Base-by-base conservation (phyloP, 208 protist genomes). In the Leishmania turanica region DNA sequence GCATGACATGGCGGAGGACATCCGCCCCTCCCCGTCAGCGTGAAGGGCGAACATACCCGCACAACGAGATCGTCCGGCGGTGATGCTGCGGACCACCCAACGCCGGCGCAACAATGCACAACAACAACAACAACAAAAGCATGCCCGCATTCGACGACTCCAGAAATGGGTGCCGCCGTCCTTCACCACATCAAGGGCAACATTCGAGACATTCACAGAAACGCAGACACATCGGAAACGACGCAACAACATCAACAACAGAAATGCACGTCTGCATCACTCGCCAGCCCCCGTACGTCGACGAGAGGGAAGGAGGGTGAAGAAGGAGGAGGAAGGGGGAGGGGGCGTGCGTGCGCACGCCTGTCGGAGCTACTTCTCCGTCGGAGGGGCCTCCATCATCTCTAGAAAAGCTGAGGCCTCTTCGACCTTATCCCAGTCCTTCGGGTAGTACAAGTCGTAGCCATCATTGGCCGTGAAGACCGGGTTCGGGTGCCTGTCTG, bases 381-480 rank as follows among this genome's bases (percentile, higher is more conserved):
- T 42, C 7, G 49, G 47, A 21, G 17, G 65, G 45, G 49, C 24
- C 42, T 79, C 73, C 88, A 96, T 90, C 66, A 94, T 76, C 42
- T 95, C 91, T 13, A 95, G 70, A 84, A 97, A 95, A 4, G 85
- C 77, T n/a, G 79, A 80, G 5, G 91, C 91, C 13, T 85, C 74
- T 83, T 97, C 92, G 17, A 96, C 89, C 51, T 91, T 88, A 40
- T 87, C 82, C 82, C 72, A 89, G 75, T 95, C 92, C 37, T 86
- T 85, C 77, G 93, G 91, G 56, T 88, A 79, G 77, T 93, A 90
- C 11, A 91, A 21, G 73, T 97, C 91, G 75, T 90, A 96, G 21
- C 92, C 91, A 80, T 93, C 91, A 58, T 93, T 82, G 3, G 68
- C 37, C 0, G 78, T 42, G 80, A 89, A 96, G 64, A 97, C 93